phyloP scores from a whole-genome alignment of 2,329 filamentous ascomycete species.

The Fusarium sarcochroum region DNA sequence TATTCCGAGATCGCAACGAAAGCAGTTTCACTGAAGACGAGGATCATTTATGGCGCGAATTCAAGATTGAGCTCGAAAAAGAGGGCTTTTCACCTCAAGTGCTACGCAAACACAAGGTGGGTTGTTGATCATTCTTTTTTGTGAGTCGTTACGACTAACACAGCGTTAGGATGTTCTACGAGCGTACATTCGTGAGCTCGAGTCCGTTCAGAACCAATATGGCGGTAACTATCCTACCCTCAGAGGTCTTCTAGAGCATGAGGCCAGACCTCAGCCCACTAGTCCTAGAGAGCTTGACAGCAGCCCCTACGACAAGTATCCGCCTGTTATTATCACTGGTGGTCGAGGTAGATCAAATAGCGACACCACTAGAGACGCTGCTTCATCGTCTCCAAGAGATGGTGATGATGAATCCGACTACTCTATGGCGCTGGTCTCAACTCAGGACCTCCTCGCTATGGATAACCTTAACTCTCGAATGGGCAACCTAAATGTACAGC shows the following conservation, averaged over 20 bases:
- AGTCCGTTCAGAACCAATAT: constrained; percentile 62
- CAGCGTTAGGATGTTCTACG: constrained; percentile 67
- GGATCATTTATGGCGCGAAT: constrained; percentile 70
- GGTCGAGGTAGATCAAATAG: constrained; percentile 55
- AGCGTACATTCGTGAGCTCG: constrained; percentile 73
- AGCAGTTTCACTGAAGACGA: constrained; percentile 60
- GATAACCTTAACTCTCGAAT: constrained; percentile 60
- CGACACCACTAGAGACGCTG: constrained; percentile 45
- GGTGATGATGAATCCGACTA: constrained; percentile 51
- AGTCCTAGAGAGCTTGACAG: constrained; percentile 56
- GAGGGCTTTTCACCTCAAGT: constrained; percentile 71
- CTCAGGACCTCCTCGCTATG: constrained; percentile 65
- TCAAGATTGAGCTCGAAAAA: constrained; percentile 69
- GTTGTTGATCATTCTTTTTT: constrained; percentile 32
- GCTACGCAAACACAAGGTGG: constrained; percentile 70
- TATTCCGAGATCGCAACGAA: constrained; percentile 61
- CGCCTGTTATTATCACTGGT: constrained; percentile 55
- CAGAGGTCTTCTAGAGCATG: constrained; percentile 66
- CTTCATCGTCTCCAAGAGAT: constrained; percentile 59
- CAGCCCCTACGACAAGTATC: constrained; percentile 58
- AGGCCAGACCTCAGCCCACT: constrained; percentile 50
- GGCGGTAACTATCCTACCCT: constrained; percentile 64
- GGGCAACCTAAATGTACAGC: constrained; percentile 58
- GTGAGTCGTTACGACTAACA: constrained; percentile 39
- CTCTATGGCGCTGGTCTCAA: constrained; percentile 66